Evolutionary conservation across 106 monocot genomes (phyloP), one percentile per base, ranked within the genome.

Genomic region (Chionographis japonica): DNA sequence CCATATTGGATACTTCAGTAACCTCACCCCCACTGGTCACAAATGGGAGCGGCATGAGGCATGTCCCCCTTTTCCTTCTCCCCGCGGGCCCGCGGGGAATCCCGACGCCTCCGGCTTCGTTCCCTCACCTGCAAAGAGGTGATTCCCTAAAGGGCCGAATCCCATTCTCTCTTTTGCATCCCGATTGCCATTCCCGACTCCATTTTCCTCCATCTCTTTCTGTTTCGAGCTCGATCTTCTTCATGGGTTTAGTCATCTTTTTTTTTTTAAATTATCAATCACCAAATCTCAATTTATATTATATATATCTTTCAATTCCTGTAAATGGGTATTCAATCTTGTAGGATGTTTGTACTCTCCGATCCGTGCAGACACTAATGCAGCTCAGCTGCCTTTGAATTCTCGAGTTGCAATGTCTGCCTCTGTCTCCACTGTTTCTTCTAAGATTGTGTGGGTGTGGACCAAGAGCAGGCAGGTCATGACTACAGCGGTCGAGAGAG

Each of bases 361-460:
- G 0, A 49, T 49, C 36, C 16, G 3, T 58, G 18, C 3, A 35
- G 12, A 40, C 13, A 11, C 39, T 67, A 51, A 43, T 68, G 67
- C 73, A 64, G 76, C 63, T 43, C 27, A 2, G 27, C 37, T 52
- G 27, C 67, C 42, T 5, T 52, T 63, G 14, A 79, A 54, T 16
- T 63, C 53, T 49, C 27, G 37, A 11, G 43, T 62, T 46, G 40
- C 40, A 15, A 78, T 77, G 80, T 38, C 58, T 52, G 67, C 52
- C 19, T 66, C 71, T 61, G 8, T 37, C 9, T 53, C 18, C 15
- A 13, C 10, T 65, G 46, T 61, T 67, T 9, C 50, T 43, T 20
- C 51, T 41, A 87, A 87, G 79, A 43, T 70, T 46, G 76, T 87
- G 35, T 87, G 83, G 83, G 61, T 87, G 64, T 87, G 86, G 86